Percentiles rank a stretch among this genome's conserved stretches.
Evolutionary conservation across 441 rosid genomes (phyloP).

Genomic region (Corymbia citriodora): DNA sequence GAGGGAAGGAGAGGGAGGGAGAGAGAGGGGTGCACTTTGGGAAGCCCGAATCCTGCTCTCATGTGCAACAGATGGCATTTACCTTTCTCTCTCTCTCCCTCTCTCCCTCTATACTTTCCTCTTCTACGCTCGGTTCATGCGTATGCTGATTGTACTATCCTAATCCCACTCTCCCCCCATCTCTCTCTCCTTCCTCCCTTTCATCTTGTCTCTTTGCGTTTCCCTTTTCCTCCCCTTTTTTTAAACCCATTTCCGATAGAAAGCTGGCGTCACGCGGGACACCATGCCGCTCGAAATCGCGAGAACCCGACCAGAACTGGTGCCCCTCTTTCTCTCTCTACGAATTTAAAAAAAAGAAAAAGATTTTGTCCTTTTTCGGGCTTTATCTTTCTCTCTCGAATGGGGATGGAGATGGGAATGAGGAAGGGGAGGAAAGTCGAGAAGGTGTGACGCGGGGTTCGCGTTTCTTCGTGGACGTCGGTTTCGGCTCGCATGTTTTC

Average conservation of each 20-base stretch:
- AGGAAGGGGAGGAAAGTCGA: neutral
- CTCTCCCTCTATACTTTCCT: neutral
- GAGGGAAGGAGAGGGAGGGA: neutral
- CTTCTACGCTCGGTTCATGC: neutral
- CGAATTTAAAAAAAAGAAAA: too few species aligned
- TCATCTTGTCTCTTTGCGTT: neutral
- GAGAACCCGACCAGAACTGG: neutral
- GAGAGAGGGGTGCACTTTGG: constrained; percentile 5
- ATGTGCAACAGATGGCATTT: constrained; percentile 25
- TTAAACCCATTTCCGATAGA: neutral
- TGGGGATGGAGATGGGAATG: neutral
- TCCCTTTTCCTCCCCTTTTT: neutral
- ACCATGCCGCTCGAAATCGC: neutral
- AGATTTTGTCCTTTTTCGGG: neutral
- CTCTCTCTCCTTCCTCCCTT: constrained; percentile 4
- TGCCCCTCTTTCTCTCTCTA: neutral
- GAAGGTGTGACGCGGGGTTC: neutral
- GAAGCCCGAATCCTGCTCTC: constrained; percentile 28
- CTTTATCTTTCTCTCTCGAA: neutral
- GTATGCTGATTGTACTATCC: neutral
- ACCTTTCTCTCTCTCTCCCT: neutral
- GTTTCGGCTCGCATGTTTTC: neutral
- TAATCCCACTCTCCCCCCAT: neutral
- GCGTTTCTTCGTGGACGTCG: neutral
- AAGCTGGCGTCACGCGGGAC: neutral